A percentile compares a stretch with the other conserved stretches of the same genome.
phyloP scores from a whole-genome alignment of 2,329 filamentous ascomycete species.

The Coniella vitis region DNA sequence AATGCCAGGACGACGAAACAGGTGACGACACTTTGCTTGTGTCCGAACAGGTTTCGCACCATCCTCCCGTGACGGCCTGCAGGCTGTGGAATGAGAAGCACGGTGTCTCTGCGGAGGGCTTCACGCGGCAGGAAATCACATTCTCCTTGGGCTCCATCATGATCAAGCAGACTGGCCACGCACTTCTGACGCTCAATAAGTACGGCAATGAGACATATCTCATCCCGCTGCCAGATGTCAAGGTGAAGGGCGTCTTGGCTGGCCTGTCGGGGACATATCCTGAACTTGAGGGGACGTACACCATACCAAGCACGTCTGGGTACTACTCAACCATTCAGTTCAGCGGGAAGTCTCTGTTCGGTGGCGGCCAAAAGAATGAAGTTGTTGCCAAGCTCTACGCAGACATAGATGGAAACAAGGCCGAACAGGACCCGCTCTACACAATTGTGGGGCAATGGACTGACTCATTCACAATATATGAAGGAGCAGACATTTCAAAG shows the following conservation, averaged over 20 bases:
- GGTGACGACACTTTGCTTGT: constrained; percentile 20
- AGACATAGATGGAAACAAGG: constrained; percentile 15
- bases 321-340: constrained; percentile 22
- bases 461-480: constrained; percentile 18
- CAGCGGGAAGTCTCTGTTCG: constrained; percentile 15
- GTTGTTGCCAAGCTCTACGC: constrained; percentile 20
- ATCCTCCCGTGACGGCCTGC: constrained; percentile 24
- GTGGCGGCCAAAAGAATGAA: constrained; percentile 17
- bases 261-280: constrained; percentile 18
- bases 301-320: constrained; percentile 23
- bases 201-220: constrained; percentile 24
- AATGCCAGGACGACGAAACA: constrained; percentile 23
- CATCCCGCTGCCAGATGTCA: constrained; percentile 23
- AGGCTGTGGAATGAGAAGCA: constrained; percentile 20
- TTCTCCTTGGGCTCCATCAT: constrained; percentile 19
- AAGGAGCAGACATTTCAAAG: constrained; percentile 9
- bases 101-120: constrained; percentile 22
- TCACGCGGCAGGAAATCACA: constrained; percentile 22
- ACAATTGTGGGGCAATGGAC: constrained; percentile 24
- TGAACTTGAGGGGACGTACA: constrained; percentile 22
- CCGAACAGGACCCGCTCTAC: constrained; percentile 20
- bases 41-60: constrained; percentile 25
- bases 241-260: constrained; percentile 19
- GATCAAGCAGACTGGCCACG: constrained; percentile 22
- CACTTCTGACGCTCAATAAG: constrained; percentile 25